Base-by-base conservation (phyloP, 331 rosid species). In the Quercus lobata region DNA sequence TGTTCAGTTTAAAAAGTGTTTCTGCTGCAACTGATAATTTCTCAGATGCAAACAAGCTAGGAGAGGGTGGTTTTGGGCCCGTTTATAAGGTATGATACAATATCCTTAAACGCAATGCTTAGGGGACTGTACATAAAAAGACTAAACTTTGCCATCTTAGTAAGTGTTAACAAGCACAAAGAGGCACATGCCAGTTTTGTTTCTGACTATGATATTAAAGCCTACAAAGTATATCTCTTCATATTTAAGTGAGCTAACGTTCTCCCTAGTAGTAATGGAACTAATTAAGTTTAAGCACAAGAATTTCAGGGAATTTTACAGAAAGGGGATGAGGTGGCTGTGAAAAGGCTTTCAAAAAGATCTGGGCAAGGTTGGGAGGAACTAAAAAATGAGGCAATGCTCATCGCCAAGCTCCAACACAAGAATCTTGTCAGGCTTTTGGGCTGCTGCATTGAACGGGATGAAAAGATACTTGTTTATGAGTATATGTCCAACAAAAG, bases 41-140 rank as follows among this genome's bases (percentile, higher is more conserved):
- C 41, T 76, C 83, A 30, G 14, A 6, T 11, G 55, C 61, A 76
- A 86, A 82, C 46, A 86, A 80, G 66, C 82, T 83, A 4, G 86
- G 89, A 3, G 89, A 86, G 60, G 89, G 89, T 30, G 89, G 89
- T 12, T 86, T 86, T 79, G 89, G 89, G 62, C 84, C 83, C 5
- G 86, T 86, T 60, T 82, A 86, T 57, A 86, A 76, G 84, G 89
- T 18, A 85, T 6, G 70, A 0, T 58, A 22, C 66, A 58, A 3
- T 22, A 27, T 22, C 17, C 15, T 3, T 21, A 6, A 57, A n/a
- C 62, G 25, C 10, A 57, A 57, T 57, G 21, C 46, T 37, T 37
- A 37, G 46, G 46, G 46, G 3, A 37, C 0, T 2, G 46, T 8
- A 37, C 46, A 8, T 37, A n/a, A 7, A 37, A 37, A 37, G 46